These are phyloP conservation scores for Zygotorulaspora danielsina DNA, from an alignment of 805 yeast species.

Conservation along the genomic window DNA sequence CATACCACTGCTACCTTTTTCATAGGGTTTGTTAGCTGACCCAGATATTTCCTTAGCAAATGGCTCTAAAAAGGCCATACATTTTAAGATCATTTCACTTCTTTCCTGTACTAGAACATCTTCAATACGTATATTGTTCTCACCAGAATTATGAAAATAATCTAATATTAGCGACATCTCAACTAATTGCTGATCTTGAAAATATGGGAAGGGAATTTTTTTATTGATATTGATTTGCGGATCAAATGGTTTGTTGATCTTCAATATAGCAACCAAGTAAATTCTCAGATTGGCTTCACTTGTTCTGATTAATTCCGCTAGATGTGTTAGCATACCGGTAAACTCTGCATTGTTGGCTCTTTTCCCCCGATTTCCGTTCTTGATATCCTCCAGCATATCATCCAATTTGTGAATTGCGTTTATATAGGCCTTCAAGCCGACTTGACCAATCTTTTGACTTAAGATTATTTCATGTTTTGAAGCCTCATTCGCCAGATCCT, in stretches of 20 bases:
- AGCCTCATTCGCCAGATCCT: slow-evolving; percentile 48
- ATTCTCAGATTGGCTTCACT: slow-evolving; percentile 53
- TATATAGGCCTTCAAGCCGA: slow-evolving; percentile 36
- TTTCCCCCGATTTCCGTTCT: slow-evolving; percentile 27
- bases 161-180: slow-evolving; percentile 43
- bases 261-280: slow-evolving; percentile 46
- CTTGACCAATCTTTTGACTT: slow-evolving; percentile 32
- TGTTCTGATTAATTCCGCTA: slow-evolving; percentile 50
- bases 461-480: slow-evolving; percentile 39
- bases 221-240: slow-evolving; percentile 41
- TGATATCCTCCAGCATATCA: slow-evolving; percentile 43
- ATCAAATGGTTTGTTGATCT: slow-evolving; percentile 42
- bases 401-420: slow-evolving; percentile 44
- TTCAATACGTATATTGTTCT: slow-evolving; percentile 32
- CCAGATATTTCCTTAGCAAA: slow-evolving; percentile 41
- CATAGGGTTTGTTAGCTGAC: slow-evolving; percentile 47
- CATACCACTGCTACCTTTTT: slow-evolving; percentile 59
- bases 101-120: slow-evolving; percentile 43
- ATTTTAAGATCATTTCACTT: slow-evolving; percentile 39
- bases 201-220: slow-evolving; percentile 41
- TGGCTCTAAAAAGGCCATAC: slow-evolving; percentile 45
- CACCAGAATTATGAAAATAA: slow-evolving; percentile 40
- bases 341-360: slow-evolving; percentile 41
- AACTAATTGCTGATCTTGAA: slow-evolving; percentile 35
- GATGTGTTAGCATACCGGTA: slow-evolving; percentile 60